phyloP scores from a whole-genome alignment of 306 rosid species.

The Vigna radiata region DNA sequence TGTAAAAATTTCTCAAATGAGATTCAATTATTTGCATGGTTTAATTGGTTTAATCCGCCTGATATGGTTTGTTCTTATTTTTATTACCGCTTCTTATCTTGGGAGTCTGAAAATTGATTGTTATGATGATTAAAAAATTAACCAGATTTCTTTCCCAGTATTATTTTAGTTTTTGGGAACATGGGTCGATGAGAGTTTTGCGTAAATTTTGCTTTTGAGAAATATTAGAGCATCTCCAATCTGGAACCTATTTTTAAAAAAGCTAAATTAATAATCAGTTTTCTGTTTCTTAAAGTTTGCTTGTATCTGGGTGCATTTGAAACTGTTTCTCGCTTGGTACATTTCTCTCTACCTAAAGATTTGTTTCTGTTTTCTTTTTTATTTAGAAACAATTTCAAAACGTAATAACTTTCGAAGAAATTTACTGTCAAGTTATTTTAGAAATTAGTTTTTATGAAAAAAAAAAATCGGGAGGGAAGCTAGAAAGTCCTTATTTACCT shows the following conservation, averaged over 20 bases:
- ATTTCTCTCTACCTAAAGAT: not conserved
- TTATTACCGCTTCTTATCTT: not conserved
- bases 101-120: not conserved
- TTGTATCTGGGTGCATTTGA: not conserved
- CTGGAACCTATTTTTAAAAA: not conserved
- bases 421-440: not conserved
- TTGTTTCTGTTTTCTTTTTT: not conserved
- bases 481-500: not conserved
- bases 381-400: not conserved
- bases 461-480: not conserved
- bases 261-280: not conserved
- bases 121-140: not conserved
- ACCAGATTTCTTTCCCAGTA: not conserved
- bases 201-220: not conserved
- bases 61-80: not conserved
- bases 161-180: not conserved
- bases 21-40: not conserved
- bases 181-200: not conserved
- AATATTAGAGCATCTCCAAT: not conserved
- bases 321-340: not conserved
- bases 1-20: not conserved
- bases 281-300: not conserved
- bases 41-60: not conserved
- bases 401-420: not conserved
- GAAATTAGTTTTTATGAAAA: not conserved